Conservation (phyloP, 179 eudicot species). For the Heliamphora pulchella region DNA sequence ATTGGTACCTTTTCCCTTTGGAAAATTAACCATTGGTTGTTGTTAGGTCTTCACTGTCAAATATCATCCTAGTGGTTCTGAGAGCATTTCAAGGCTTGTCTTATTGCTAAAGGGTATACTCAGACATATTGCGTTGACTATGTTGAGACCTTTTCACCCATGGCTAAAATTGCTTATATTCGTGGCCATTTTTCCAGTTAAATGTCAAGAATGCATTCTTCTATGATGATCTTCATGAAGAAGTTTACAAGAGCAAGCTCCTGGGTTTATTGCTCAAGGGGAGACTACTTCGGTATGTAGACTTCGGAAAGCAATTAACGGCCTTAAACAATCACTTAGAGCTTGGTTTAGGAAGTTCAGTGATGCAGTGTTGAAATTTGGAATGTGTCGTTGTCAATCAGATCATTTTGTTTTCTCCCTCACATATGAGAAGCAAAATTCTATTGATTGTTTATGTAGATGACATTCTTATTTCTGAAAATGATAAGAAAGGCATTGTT, state of each 20-base stretch:
- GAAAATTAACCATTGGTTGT: no score
- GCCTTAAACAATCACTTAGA: background rate
- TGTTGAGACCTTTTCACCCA: no score
- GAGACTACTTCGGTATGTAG: background rate
- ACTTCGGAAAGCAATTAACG: background rate
- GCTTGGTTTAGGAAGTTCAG: background rate
- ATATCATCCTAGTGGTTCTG: no score
- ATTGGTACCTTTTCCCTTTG: no score
- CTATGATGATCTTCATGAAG: background rate
- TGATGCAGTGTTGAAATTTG: background rate
- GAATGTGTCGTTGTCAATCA: background rate
- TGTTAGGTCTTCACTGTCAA: no score
- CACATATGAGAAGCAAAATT: no score
- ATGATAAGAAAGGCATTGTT: background rate
- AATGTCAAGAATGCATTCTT: background rate
- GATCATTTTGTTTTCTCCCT: background rate
- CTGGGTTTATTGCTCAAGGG: no score
- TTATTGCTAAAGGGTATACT: no score
- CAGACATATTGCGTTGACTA: no score
- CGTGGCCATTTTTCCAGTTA: no score
- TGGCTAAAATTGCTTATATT: no score
- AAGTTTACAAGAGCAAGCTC: background rate
- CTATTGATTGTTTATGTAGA: background rate
- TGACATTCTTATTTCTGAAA: background rate
- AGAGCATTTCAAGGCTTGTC: no score